Evolutionary conservation across 768 basidiomycete species (phyloP).

Genomic region (Tylopilus sp.): DNA sequence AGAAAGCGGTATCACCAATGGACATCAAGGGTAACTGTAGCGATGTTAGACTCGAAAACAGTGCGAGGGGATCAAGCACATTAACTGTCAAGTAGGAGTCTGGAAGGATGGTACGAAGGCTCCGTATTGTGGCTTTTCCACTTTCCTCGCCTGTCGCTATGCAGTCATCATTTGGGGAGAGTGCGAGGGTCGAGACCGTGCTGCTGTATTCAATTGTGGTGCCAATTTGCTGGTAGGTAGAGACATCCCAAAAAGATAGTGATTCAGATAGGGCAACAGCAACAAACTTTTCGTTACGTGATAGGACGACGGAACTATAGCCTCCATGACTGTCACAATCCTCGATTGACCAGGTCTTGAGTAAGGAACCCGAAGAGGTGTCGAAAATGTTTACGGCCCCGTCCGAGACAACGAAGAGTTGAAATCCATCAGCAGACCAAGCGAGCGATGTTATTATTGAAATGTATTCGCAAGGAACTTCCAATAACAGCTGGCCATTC

Average conservation of each 20-base stretch:
- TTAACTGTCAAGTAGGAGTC: background rate
- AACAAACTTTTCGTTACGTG: background rate
- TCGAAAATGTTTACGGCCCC: background rate
- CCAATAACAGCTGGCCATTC: background rate
- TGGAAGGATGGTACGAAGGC: background rate
- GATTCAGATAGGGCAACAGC: background rate
- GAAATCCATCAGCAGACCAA: background rate
- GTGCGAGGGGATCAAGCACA: background rate
- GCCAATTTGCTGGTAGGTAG: background rate
- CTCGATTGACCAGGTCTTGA: background rate
- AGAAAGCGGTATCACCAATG: no score
- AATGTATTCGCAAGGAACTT: background rate
- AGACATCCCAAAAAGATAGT: conserved; percentile 1
- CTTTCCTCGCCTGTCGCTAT: background rate
- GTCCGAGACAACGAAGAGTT: background rate
- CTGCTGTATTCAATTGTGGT: background rate
- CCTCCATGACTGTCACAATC: no score
- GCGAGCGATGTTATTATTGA: background rate
- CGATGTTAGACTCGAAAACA: background rate
- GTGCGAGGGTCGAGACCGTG: background rate
- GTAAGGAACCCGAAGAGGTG: background rate
- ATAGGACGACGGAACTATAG: background rate
- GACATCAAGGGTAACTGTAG: no score
- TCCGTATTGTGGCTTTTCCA: background rate
- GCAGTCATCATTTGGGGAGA: background rate